Conservation (phyloP, 371 early-diverging fungal genomes). For the Chytridiales sp. region DNA sequence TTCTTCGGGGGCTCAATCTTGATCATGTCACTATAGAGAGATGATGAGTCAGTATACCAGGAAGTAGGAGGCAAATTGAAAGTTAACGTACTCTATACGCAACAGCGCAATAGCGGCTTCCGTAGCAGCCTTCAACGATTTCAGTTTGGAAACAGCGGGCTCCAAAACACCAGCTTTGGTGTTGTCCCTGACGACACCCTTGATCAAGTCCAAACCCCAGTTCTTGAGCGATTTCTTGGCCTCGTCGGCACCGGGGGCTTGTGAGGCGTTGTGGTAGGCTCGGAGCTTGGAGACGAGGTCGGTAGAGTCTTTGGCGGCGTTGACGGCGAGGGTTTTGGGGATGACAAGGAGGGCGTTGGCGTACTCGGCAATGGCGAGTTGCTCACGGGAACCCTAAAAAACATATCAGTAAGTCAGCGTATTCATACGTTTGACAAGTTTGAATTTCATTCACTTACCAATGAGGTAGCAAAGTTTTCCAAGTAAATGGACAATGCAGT, state of each 20-base stretch:
- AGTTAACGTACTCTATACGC: conserved; percentile 80
- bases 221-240: conserved; percentile 78
- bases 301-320: conserved; percentile 99
- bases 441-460: conserved; percentile 48
- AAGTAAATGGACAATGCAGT: conserved; percentile 96
- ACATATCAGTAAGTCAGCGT: not conserved
- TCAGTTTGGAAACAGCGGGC: conserved; percentile 99
- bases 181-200: conserved; percentile 95
- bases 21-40: conserved; percentile 78
- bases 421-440: conserved; percentile 4
- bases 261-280: conserved; percentile 89
- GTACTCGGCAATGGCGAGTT: conserved; percentile 98
- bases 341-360: conserved; percentile 96
- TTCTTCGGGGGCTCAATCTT: conserved; percentile 56
- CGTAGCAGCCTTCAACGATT: conserved; percentile 98
- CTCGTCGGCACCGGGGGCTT: conserved; percentile 53
- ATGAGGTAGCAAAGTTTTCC: conserved; percentile 94
- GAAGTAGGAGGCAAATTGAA: not conserved
- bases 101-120: conserved; percentile 99
- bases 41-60: not conserved
- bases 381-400: conserved; percentile 78
- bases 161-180: conserved; percentile 97
- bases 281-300: conserved; percentile 95
- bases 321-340: conserved; percentile 97
- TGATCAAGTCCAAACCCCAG: conserved; percentile 92